These are phyloP conservation scores for Zalerion maritima DNA, from an alignment of 495 filamentous ascomycete species.

Conservation along the genomic window DNA sequence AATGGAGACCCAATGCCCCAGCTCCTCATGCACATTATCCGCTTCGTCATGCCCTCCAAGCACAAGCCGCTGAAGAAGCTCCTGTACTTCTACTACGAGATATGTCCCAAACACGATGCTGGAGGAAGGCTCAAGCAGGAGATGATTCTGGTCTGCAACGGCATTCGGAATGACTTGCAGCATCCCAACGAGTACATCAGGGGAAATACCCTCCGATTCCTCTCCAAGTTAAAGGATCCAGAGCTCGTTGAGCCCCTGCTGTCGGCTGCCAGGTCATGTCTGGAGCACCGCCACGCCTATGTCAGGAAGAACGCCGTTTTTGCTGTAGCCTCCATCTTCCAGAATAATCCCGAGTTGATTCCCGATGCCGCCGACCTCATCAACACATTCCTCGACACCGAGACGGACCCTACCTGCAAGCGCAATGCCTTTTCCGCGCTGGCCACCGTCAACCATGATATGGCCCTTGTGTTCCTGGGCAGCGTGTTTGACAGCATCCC, in stretches of 20 bases:
- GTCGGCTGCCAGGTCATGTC: constrained; percentile 76
- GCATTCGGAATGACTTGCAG: constrained; percentile 92
- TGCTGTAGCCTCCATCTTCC: constrained; percentile 83
- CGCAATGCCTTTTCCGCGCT: constrained; percentile 93
- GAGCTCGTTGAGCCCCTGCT: constrained; percentile 94
- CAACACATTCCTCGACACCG: constrained; percentile 73
- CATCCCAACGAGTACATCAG: constrained; percentile 97
- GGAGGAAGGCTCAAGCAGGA: constrained; percentile 94
- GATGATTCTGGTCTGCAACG: constrained; percentile 98
- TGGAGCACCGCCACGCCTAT: constrained; percentile 93
- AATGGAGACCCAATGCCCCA: constrained; percentile 94
- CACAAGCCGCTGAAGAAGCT: constrained; percentile 96
- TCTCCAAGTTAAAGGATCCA: constrained; percentile 89
- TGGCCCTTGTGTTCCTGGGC: constrained; percentile 76
- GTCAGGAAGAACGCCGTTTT: constrained; percentile 97
- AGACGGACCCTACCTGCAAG: constrained; percentile 94
- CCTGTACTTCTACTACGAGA: constrained; percentile 98
- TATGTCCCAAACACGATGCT: constrained; percentile 88
- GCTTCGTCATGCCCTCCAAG: constrained; percentile 97
- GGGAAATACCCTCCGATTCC: constrained; percentile 89
- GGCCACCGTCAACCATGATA: constrained; percentile 80
- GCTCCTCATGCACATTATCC: constrained; percentile 98
- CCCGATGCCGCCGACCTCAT: constrained; percentile 93
- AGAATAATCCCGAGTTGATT: constrained; percentile 81
- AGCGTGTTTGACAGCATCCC: constrained; percentile 88